Conservation (phyloP, 2,329 filamentous ascomycete genomes). For the Leptographium wingfieldii region DNA sequence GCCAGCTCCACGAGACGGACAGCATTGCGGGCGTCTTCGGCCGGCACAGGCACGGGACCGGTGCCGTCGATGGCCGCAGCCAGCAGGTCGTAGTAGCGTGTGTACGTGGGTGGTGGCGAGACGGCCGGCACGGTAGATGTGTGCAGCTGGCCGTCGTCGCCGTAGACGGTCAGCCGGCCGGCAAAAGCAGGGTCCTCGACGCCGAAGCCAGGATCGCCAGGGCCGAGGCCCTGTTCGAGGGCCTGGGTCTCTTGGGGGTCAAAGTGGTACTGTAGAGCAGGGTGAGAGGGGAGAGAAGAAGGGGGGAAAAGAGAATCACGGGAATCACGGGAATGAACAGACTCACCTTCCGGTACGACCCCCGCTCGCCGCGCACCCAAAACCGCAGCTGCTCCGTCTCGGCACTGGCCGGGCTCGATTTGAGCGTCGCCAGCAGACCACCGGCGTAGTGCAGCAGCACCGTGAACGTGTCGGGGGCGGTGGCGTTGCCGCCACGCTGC, state of each 20-base stretch:
- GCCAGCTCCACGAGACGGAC: slow-evolving; percentile 34
- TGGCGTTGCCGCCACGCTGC: slow-evolving; percentile 17
- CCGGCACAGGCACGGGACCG: slow-evolving; percentile 39
- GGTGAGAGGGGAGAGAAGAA: too few relatives aligned
- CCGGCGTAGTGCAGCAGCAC: not conserved
- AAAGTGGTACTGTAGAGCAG: slow-evolving; percentile 41
- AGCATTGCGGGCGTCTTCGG: slow-evolving; percentile 39
- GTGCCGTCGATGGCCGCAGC: slow-evolving; percentile 34
- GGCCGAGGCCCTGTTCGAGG: slow-evolving; percentile 42
- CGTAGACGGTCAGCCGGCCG: slow-evolving; percentile 24
- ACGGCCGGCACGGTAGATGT: slow-evolving; percentile 43
- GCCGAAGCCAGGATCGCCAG: slow-evolving; percentile 51
- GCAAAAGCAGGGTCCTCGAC: slow-evolving; percentile 38
- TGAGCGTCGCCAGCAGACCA: slow-evolving; percentile 46
- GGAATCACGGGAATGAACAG: too few relatives aligned
- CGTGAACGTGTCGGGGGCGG: not conserved
- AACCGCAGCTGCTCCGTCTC: slow-evolving; percentile 50
- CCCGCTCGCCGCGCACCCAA: slow-evolving; percentile 65
- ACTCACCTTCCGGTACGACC: slow-evolving; percentile 27
- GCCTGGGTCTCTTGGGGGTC: slow-evolving; percentile 69
- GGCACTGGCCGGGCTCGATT: slow-evolving; percentile 34
- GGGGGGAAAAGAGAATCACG: too few relatives aligned
- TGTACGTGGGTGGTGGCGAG: slow-evolving; percentile 50
- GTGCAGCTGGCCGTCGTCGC: slow-evolving; percentile 37
- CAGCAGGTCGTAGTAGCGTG: slow-evolving; percentile 49